These are phyloP conservation scores for Boletus edulis DNA, from an alignment of 768 basidiomycete genomes.

Conservation along the genomic window DNA sequence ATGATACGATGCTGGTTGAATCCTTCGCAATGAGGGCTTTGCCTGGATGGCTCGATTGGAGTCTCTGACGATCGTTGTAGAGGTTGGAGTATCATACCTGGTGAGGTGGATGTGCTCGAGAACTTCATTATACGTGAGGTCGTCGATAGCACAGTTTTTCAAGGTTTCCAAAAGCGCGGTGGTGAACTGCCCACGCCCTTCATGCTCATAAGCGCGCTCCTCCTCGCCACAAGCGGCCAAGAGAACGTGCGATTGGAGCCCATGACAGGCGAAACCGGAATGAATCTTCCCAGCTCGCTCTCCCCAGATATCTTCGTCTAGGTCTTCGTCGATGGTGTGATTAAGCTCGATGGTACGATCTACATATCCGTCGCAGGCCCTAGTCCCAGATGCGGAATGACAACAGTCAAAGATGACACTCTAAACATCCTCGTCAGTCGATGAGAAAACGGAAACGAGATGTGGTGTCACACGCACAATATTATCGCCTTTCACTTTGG, in stretches of 20 bases:
- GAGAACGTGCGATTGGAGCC: slow-evolving; percentile 39
- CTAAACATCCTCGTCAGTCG: slow-evolving; percentile 23
- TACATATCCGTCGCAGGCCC: slow-evolving; percentile 8
- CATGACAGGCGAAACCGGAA: slow-evolving; percentile 23
- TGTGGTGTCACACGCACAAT: slow-evolving; percentile 32
- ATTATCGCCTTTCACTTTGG: slow-evolving; percentile 40
- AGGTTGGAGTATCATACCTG: slow-evolving; percentile 12
- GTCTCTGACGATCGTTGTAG: background rate
- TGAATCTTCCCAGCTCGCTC: slow-evolving; percentile 2
- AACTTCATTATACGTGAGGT: slow-evolving; percentile 26
- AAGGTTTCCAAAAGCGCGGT: slow-evolving; percentile 19
- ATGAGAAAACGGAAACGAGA: background rate
- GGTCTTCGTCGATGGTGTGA: slow-evolving; percentile 2
- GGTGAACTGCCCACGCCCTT: slow-evolving; percentile 27
- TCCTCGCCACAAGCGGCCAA: slow-evolving; percentile 41
- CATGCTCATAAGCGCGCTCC: slow-evolving; percentile 33
- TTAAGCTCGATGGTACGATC: slow-evolving; percentile 8
- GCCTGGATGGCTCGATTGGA: slow-evolving; percentile 8
- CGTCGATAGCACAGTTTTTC: background rate
- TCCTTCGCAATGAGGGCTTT: slow-evolving; percentile 31
- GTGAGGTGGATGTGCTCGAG: slow-evolving; percentile 1
- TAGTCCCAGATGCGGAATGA: slow-evolving; percentile 39
- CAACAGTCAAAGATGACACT: slow-evolving; percentile 49
- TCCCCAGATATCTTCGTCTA: slow-evolving; percentile 29
- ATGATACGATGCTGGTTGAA: slow-evolving; percentile 18